phyloP scores from a whole-genome alignment of 108 stramenopile species.

The Cyclostephanos tholiformis region DNA sequence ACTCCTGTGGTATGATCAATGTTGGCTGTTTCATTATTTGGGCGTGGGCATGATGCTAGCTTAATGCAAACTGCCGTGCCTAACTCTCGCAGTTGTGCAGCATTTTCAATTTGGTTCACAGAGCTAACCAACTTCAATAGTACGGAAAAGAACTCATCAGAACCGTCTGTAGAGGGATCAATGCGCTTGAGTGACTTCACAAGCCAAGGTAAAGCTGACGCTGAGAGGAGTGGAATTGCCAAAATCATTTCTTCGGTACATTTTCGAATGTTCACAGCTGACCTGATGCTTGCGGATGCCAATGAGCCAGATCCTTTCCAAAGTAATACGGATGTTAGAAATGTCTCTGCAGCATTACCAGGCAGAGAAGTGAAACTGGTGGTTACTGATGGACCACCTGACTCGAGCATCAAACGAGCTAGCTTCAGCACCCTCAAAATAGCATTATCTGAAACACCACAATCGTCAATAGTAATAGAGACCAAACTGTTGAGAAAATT shows the following conservation, averaged over 20 bases:
- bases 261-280: conserved; percentile 67
- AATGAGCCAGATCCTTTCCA: conserved; percentile 66
- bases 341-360: conserved; percentile 65
- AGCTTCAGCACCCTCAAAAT: conserved; percentile 78
- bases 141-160: conserved; percentile 79
- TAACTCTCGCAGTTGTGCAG: conserved; percentile 55
- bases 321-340: conserved; percentile 73
- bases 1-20: conserved; percentile 75
- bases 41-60: conserved; percentile 70
- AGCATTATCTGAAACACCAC: conserved; percentile 70
- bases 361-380: conserved; percentile 69
- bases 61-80: conserved; percentile 83
- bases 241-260: conserved; percentile 75
- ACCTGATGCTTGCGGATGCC: conserved; percentile 36
- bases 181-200: conserved; percentile 67
- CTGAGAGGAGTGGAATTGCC: conserved; percentile 62
- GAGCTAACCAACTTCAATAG: conserved; percentile 70
- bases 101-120: conserved; percentile 11
- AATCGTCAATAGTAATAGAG: conserved; percentile 74
- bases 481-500: conserved; percentile 76
- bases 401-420: conserved; percentile 67
- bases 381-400: conserved; percentile 46
- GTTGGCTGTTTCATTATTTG: conserved; percentile 53
- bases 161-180: conserved; percentile 63
- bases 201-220: conserved; percentile 78